Evolutionary conservation across 1,139 yeast genomes (phyloP).

Genomic region (Magnusiomyces fungicola): DNA sequence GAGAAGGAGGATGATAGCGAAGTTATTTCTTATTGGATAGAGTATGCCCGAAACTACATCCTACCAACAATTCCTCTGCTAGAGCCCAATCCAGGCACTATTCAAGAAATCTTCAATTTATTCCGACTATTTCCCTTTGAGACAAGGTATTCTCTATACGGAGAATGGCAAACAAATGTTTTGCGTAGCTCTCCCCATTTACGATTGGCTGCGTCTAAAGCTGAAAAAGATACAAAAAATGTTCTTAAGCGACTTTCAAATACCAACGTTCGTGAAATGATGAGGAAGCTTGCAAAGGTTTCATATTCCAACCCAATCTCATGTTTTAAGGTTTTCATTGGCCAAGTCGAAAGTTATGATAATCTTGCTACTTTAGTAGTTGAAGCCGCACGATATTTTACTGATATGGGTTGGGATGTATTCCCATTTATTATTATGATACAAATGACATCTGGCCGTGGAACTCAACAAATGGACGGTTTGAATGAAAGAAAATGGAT

Average conservation of each 20-base stretch:
- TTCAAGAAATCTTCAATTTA: slow-evolving; percentile 53
- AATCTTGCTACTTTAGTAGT: slow-evolving; percentile 74
- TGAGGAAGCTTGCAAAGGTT: slow-evolving; percentile 70
- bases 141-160: slow-evolving; percentile 70
- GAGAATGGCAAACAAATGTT: slow-evolving; percentile 60
- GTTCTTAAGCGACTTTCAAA: slow-evolving; percentile 80
- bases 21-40: slow-evolving; percentile 42
- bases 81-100: slow-evolving; percentile 53
- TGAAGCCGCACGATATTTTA: slow-evolving; percentile 72
- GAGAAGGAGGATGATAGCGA: slow-evolving; percentile 22
- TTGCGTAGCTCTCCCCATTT: slow-evolving; percentile 50
- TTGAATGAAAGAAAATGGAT: slow-evolving; percentile 80
- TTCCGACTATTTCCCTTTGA: slow-evolving; percentile 51
- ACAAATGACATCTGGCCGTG: slow-evolving; percentile 64
- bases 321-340: slow-evolving; percentile 41
- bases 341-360: slow-evolving; percentile 80
- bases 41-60: slow-evolving; percentile 56
- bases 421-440: slow-evolving; percentile 66
- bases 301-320: slow-evolving; percentile 79
- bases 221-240: slow-evolving; percentile 78
- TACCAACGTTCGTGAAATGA: slow-evolving; percentile 70
- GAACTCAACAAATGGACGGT: slow-evolving; percentile 70
- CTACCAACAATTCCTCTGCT: slow-evolving; percentile 61
- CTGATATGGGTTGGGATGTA: slow-evolving; percentile 79
- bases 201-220: slow-evolving; percentile 56